A percentile compares a stretch with the other conserved stretches of the same genome.
These are phyloP conservation scores for Leccinum variicolor DNA, from an alignment of 768 basidiomycete genomes.

Conservation along the genomic window DNA sequence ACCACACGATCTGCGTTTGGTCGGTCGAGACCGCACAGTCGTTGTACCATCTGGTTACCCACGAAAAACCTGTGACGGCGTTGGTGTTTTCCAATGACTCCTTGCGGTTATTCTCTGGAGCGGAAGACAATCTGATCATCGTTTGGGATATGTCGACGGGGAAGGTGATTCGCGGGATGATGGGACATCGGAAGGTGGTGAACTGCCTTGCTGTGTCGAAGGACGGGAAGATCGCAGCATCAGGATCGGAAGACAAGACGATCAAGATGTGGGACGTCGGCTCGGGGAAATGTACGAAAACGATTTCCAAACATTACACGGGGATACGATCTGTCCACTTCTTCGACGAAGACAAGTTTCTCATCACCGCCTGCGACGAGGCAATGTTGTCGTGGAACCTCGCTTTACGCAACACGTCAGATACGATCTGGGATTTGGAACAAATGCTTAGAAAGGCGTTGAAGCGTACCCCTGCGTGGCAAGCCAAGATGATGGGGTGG, in stretches of 20 bases:
- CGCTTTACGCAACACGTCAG: conserved; percentile 1
- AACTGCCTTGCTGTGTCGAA: conserved; percentile 19
- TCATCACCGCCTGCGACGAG: conserved; percentile 8
- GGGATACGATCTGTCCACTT: conserved; percentile 15
- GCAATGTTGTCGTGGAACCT: conserved; percentile 8
- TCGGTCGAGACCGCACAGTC: conserved; percentile 12
- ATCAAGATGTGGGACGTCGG: conserved; percentile 22
- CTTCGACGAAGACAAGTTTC: conserved; percentile 6
- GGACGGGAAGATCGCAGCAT: conserved; percentile 14
- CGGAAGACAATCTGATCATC: conserved; percentile 20
- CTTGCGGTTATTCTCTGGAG: conserved; percentile 18
- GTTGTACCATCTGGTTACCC: conserved; percentile 10
- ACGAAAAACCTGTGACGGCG: conserved; percentile 16
- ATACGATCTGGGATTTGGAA: background rate
- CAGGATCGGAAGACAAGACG: conserved; percentile 25
- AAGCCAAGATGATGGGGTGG: conserved; percentile 3
- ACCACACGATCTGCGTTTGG: conserved; percentile 22
- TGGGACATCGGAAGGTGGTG: conserved; percentile 17
- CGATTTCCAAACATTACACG: conserved; percentile 10
- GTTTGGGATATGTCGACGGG: conserved; percentile 22
- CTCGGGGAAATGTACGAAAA: conserved; percentile 13
- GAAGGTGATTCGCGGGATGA: conserved; percentile 14
- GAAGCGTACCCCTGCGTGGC: conserved; percentile 1
- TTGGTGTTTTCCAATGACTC: conserved; percentile 24
- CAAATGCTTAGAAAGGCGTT: background rate